Evolutionary conservation across 148 eudicot genomes (phyloP), one percentile per base, ranked within the genome.

Genomic region (Linanthus parryae): DNA sequence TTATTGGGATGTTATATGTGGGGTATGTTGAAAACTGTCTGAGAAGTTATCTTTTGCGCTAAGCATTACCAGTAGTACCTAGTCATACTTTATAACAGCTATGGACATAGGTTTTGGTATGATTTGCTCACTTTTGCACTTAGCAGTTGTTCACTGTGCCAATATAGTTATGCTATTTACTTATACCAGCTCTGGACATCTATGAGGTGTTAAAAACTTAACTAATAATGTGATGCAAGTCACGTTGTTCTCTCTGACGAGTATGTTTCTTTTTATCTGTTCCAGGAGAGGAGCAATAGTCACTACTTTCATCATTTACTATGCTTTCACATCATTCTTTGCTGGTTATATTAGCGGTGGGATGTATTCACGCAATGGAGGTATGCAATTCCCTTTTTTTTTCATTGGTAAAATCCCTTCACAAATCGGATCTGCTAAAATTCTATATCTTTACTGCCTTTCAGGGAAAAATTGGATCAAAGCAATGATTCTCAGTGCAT

Each of bases 331-430:
- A 36, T 88, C 94, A 26, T 81, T 88, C 50, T 74, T 84, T 59
- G 74, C 94, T 17, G 96, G 96, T 45, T 88, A 84, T 41, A 94
- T 88, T 41, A 88, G 96, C 62, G 85, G 94, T 44, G 94, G 94
- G 59, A 88, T 88, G 96, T 81, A 88, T 56, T 78, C 88, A 45
- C 85, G 88, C 33, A 67, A 76, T 60, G 95, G 88, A 28, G 95
- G 95, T 82, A 74, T 74, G 85, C 22, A 22, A 38, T 13, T 30
- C 9, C 7, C 24, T 2, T 15, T 15, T 35, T 24, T 12, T 30
- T 22, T 56, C 24, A 6, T 15, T 29, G 10, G 26, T 20, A 23
- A 44, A 1, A 18, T 31, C 7, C 21, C 14, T 34, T 41, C 25
- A 22, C 35, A 1, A 14, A n/a, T 36, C 39, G 3, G 14, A 21